Evolutionary conservation across 306 rosid species (phyloP), one percentile per base, ranked within the genome.

Genomic region (Elaeagnus macrophylla): DNA sequence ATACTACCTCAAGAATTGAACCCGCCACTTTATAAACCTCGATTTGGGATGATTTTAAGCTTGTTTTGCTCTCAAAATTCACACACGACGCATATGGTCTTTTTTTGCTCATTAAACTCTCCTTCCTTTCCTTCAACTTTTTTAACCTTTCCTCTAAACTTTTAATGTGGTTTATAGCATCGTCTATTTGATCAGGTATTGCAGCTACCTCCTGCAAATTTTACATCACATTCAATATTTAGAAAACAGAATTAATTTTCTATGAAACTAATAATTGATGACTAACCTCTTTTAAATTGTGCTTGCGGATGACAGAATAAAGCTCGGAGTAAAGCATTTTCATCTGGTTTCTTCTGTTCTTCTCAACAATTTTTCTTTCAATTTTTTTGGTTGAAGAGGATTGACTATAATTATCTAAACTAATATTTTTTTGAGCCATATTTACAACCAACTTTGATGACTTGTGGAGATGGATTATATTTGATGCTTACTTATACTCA

Each of bases 321-420:
- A 89, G 95, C 48, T 76, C 57, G 66, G 84, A 73, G 72, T 67
- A 81, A 62, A 89, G 97, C 35, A 64, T 37, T 71, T 89, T 89
- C 97, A 85, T 85, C 8, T 83, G 85, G 60, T 73, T 85, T 79
- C 97, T 83, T 48, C 97, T 76, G 39, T 89, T 85, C 65, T 89
- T 89, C 75, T 89, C 97, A 0, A 81, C 52, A 1, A 85, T 12
- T 54, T 77, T 83, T 69, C 97, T 81, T 53, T 89, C 95, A 3
- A 85, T 61, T 57, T 25, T 5, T 25, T 85, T 89, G 53, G 58
- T 64, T 10, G 80, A 35, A 19, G 74, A 20, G 11, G 77, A 39
- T 13, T 73, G 76, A 46, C 49, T 58, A 3, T 25, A 2, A 25
- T 25, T 25, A 25, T 25, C 32, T 2, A 5, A 25, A 25, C 4